A percentile compares a stretch with the other conserved stretches of the same genome.
These are phyloP conservation scores for Botryosphaeria dothidea DNA, from an alignment of 2,329 filamentous ascomycete species.

Conservation along the genomic window DNA sequence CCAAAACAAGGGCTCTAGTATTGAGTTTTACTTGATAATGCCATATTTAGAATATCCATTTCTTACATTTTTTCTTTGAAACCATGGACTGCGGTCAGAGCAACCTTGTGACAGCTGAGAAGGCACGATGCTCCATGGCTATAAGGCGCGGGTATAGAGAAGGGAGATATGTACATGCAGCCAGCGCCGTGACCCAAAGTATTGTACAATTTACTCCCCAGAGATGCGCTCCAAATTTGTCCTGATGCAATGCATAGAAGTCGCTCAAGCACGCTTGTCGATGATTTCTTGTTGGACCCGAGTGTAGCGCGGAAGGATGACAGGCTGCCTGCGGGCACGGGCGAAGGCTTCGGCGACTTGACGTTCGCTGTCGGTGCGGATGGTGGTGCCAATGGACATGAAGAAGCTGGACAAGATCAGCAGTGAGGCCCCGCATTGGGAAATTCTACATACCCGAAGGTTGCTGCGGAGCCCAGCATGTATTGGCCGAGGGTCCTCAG, in stretches of 20 bases:
- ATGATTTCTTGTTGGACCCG: constrained; percentile 15
- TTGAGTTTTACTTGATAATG: no score
- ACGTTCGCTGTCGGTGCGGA: constrained; percentile 84
- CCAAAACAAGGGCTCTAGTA: no score
- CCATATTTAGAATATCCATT: no score
- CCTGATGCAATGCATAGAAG: background rate
- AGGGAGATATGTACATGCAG: constrained; percentile 9
- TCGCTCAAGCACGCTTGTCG: background rate
- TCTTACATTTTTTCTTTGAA: no score
- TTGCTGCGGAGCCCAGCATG: constrained; percentile 92
- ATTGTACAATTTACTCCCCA: background rate
- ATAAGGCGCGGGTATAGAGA: constrained; percentile 5
- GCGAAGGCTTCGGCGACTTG: constrained; percentile 75
- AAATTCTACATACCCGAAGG: constrained; percentile 68
- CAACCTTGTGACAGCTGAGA: background rate
- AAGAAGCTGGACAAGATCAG: constrained; percentile 67
- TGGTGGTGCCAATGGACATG: constrained; percentile 98
- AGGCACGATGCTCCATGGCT: background rate
- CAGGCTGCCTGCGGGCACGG: constrained; percentile 67
- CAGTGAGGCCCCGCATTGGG: background rate
- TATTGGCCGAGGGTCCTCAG: constrained; percentile 94
- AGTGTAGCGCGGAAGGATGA: constrained; percentile 54
- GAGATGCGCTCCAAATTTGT: background rate
- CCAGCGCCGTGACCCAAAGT: background rate
- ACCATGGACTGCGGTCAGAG: background rate